Evolutionary conservation across 2,329 filamentous ascomycete genomes (phyloP).

Genomic region (Neonectria ditissima): DNA sequence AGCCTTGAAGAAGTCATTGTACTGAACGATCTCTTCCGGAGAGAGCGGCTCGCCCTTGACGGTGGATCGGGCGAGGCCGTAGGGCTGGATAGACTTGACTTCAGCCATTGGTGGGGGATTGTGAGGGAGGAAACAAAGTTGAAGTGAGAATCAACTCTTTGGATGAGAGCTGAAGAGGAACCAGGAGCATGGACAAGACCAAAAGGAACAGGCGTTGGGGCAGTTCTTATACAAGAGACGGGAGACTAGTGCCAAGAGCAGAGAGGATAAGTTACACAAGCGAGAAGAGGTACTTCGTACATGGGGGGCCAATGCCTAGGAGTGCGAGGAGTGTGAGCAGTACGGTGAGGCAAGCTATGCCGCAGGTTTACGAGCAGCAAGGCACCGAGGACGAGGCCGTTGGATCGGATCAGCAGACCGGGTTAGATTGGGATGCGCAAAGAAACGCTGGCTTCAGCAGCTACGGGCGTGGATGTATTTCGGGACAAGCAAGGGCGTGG

Average conservation of each 20-base stretch:
- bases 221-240: conserved; percentile 43
- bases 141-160: conserved; percentile 37
- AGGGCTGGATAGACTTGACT: conserved; percentile 71
- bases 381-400: conserved; percentile 30
- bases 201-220: conserved; percentile 18
- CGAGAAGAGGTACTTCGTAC: conserved; percentile 31
- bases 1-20: conserved; percentile 79
- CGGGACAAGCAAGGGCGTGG: conserved; percentile 24
- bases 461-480: conserved; percentile 39
- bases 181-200: conserved; percentile 22
- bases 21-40: conserved; percentile 74
- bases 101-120: conserved; percentile 51
- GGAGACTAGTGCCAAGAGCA: conserved; percentile 29
- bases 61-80: conserved; percentile 74
- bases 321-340: not conserved
- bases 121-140: conserved; percentile 18
- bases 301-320: conserved; percentile 21
- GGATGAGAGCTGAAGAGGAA: conserved; percentile 40
- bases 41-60: conserved; percentile 71
- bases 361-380: conserved; percentile 36
- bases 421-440: conserved; percentile 28
- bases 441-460: conserved; percentile 19
- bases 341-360: conserved; percentile 38
- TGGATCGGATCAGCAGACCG: conserved; percentile 24
- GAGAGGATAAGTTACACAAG: conserved; percentile 21